A percentile compares a stretch with the other conserved stretches of the same genome.
phyloP scores from a whole-genome alignment of 2,329 filamentous ascomycete species.

The Xylogone sp. region DNA sequence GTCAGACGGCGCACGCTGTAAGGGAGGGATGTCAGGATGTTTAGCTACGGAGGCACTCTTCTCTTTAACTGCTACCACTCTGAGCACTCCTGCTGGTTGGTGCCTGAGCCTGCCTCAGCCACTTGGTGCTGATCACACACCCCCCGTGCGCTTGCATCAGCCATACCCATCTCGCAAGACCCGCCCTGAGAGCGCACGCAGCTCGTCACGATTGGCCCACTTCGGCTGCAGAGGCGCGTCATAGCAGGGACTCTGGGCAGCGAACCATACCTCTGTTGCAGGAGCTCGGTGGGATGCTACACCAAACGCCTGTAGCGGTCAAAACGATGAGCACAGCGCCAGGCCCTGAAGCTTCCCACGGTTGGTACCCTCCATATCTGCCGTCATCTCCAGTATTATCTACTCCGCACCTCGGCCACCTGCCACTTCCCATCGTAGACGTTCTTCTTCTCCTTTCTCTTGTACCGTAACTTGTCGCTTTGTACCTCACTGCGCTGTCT shows the following conservation, averaged over 20 bases:
- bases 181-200: background rate
- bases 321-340: background rate
- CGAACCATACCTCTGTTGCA: background rate
- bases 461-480: no score
- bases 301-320: background rate
- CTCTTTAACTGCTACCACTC: no score
- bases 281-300: background rate
- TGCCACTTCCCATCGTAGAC: background rate
- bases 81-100: no score
- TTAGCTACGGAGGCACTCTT: no score
- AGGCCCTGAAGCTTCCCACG: background rate
- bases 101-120: no score
- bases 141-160: background rate
- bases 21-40: no score
- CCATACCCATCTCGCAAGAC: background rate
- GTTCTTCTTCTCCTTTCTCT: background rate
- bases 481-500: no score
- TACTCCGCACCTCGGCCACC: background rate
- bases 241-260: background rate
- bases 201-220: background rate
- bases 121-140: no score
- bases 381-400: background rate
- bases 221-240: background rate
- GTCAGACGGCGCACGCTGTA: no score
- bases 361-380: background rate